Percentiles rank a stretch among this genome's conserved stretches.
Conservation (phyloP, 2,329 filamentous ascomycete genomes). For the Sporothrix pseudoabietina region DNA sequence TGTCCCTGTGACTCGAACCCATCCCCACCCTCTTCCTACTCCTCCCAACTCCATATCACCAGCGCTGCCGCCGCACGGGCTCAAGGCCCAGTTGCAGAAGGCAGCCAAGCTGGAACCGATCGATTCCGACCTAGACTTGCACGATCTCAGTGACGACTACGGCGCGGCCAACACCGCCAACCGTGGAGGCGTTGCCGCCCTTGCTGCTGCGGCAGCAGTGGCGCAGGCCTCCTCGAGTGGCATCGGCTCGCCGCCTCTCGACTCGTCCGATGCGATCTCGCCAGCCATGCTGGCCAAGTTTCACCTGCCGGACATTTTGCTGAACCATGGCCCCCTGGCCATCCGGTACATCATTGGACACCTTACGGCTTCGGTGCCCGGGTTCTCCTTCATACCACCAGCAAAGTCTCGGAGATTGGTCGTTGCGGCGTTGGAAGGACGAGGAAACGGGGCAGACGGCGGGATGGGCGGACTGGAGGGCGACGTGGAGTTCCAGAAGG, state of each 20-base stretch:
- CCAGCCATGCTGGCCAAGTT: slow-evolving; percentile 82
- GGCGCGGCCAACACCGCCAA: slow-evolving; percentile 29
- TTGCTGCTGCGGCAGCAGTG: slow-evolving; percentile 24
- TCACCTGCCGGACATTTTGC: slow-evolving; percentile 86
- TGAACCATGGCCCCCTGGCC: slow-evolving; percentile 85
- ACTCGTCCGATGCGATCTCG: slow-evolving; percentile 81
- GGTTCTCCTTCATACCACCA: slow-evolving; percentile 84
- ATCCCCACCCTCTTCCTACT: slow-evolving; percentile 78
- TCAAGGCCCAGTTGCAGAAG: slow-evolving; percentile 67
- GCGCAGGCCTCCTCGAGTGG: slow-evolving; percentile 23
- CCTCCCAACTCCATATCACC: slow-evolving; percentile 96
- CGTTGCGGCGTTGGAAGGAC: slow-evolving; percentile 86
- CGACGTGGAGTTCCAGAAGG: slow-evolving; percentile 87
- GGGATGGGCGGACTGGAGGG: slow-evolving; percentile 59
- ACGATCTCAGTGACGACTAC: slow-evolving; percentile 62
- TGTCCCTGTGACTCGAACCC: slow-evolving; percentile 63
- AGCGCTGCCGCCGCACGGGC: slow-evolving; percentile 76
- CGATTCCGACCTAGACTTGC: slow-evolving; percentile 86
- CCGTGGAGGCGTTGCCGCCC: slow-evolving; percentile 26
- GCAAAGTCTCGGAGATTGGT: slow-evolving; percentile 89
- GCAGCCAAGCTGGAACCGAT: slow-evolving; percentile 61
- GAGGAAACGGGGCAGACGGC: slow-evolving; percentile 59
- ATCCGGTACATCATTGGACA: slow-evolving; percentile 96
- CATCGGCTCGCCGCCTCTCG: slow-evolving; percentile 56
- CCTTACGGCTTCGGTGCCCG: slow-evolving; percentile 88